Conservation (phyloP, 2,329 filamentous ascomycete species). For the Cladophialophora chaetospira region DNA sequence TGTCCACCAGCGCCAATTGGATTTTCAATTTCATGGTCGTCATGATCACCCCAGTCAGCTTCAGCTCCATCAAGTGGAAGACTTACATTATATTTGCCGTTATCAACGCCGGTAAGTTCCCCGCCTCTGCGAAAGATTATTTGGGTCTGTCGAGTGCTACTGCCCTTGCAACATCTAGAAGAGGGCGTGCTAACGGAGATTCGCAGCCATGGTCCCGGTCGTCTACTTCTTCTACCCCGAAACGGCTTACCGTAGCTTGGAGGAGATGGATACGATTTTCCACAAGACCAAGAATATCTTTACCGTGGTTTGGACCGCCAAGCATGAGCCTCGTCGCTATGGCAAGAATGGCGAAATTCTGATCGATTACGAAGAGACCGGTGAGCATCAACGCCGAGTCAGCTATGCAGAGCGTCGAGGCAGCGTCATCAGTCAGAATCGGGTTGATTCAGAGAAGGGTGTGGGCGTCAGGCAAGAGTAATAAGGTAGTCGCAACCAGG, state of each 20-base stretch:
- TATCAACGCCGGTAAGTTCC: too few species aligned
- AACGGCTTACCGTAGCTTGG: constrained; percentile 61
- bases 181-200: too few species aligned
- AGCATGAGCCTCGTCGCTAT: constrained; percentile 57
- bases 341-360: constrained; percentile 61
- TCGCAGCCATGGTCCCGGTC: constrained; percentile 56
- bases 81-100: constrained; percentile 80
- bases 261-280: constrained; percentile 72
- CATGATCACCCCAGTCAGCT: constrained; percentile 74
- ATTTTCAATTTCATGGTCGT: constrained; percentile 72
- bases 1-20: constrained; percentile 72
- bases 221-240: constrained; percentile 65
- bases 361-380: constrained; percentile 52
- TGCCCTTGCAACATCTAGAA: too few species aligned
- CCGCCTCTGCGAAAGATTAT: too few species aligned
- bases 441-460: constrained; percentile 16
- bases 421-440: constrained; percentile 13
- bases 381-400: constrained; percentile 42
- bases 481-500: too few species aligned
- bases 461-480: constrained; percentile 3
- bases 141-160: too few species aligned
- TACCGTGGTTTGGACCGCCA: constrained; percentile 53
- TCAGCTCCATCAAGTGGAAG: constrained; percentile 58
- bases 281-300: constrained; percentile 55
- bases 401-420: constrained; percentile 24